Base-by-base conservation (phyloP, 345 rosid genomes). In the Populus ilicifolia region DNA sequence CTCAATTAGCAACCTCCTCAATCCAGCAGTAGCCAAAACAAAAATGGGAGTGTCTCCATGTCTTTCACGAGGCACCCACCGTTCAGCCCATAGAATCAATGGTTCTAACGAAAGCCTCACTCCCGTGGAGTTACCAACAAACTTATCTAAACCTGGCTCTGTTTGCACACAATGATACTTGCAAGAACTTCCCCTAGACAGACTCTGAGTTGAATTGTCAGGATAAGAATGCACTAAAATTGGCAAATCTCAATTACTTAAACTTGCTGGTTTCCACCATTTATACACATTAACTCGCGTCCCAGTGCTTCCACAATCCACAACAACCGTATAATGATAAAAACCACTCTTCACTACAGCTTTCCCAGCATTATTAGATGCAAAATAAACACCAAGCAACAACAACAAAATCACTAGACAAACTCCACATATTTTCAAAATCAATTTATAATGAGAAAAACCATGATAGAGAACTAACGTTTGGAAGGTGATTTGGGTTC, bases 221-320 rank as follows among this genome's bases (percentile, higher is more conserved):
- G 89, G 83, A 77, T 79, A 87, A 59, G 87, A 81, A 70, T 81
- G 74, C 79, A 85, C 71, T 84, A 90, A 79, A 76, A 75, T 54
- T 3, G 89, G 94, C 73, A 85, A 44, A 66, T 21, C 80, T 69
- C 36, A 29, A 43, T 66, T 48, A n/a, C 65, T 66, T 20, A 77
- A 76, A 75, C 23, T 78, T 72, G 82, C 65, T 16, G 39, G 56
- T 63, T 61, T 74, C 94, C 92, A 87, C 73, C 44, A 41, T 41
- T 84, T 83, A 61, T 85, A 89, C 61, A 86, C 90, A 76, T 83
- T 86, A 71, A 90, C 92, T 27, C 88, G 82, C 1, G 90, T 89
- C 54, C 92, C 92, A 1, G 90, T 89, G 84, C 92, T 90, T 74
- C 94, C 94, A 52, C 94, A 87, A 75, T 90, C 91, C 80, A 89